Percentiles rank a stretch among this genome's conserved stretches.
These are phyloP conservation scores for Arachnomyces sp. DNA, from an alignment of 2,329 filamentous ascomycete species.

Conservation along the genomic window DNA sequence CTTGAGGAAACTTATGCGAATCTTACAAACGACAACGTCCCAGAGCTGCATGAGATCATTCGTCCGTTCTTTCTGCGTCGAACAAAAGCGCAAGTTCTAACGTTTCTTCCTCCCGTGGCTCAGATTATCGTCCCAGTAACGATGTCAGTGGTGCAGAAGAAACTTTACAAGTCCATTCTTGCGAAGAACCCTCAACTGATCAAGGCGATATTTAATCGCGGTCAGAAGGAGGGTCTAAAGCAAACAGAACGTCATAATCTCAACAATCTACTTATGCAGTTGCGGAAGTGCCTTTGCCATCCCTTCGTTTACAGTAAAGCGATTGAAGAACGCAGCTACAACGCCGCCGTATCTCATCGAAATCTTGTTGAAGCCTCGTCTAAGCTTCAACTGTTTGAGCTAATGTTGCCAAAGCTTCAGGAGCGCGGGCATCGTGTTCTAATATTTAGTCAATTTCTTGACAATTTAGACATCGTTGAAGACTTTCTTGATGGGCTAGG, in stretches of 20 bases:
- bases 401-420: conserved; percentile 80
- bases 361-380: conserved; percentile 87
- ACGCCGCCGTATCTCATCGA: conserved; percentile 54
- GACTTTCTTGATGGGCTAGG: conserved; percentile 78
- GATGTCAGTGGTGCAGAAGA: conserved; percentile 90
- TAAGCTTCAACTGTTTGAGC: conserved; percentile 75
- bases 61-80: conserved; percentile 64
- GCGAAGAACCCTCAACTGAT: conserved; percentile 85
- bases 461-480: conserved; percentile 79
- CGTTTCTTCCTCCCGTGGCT: conserved; percentile 84
- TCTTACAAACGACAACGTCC: conserved; percentile 76
- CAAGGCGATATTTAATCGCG: conserved; percentile 66
- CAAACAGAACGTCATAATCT: conserved; percentile 68
- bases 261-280: conserved; percentile 91
- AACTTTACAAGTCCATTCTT: conserved; percentile 87
- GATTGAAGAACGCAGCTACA: conserved; percentile 73
- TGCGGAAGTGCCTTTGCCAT: conserved; percentile 90
- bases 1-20: conserved; percentile 69
- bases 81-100: conserved; percentile 84
- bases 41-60: conserved; percentile 74
- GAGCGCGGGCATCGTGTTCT: conserved; percentile 83
- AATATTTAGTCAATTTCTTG: conserved; percentile 92
- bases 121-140: conserved; percentile 95
- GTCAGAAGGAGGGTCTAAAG: conserved; percentile 53
- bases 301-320: conserved; percentile 88